Evolutionary conservation across 345 rosid species (phyloP).

Genomic region (Pistacia atlantica): DNA sequence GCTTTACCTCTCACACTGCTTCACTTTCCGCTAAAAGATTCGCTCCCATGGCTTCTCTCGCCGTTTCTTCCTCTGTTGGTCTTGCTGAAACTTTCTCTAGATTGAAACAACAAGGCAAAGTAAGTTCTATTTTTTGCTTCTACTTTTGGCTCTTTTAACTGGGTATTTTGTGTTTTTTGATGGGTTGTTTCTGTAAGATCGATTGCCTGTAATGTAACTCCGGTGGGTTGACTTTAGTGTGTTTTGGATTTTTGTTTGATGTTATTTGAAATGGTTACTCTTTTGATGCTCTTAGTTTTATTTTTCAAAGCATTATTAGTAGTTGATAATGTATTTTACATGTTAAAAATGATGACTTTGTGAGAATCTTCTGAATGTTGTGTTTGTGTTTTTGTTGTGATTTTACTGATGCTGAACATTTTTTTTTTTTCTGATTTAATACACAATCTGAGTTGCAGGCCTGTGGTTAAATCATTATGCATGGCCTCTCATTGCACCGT

Average conservation of each 20-base stretch:
- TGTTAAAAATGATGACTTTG: background rate
- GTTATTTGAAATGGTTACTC: too few relatives aligned
- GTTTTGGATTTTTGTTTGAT: background rate
- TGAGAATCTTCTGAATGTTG: background rate
- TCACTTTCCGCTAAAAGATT: conserved; percentile 39
- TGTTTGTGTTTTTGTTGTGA: background rate
- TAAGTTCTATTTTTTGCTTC: conserved; percentile 24
- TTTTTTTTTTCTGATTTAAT: background rate
- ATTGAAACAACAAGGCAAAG: conserved; percentile 67
- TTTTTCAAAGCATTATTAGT: background rate
- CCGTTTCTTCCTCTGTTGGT: conserved; percentile 44
- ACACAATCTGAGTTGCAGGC: background rate
- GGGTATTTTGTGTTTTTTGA: background rate
- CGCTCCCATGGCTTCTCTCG: conserved; percentile 56
- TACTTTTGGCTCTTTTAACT: background rate
- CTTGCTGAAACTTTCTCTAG: conserved; percentile 63
- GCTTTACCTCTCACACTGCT: conserved; percentile 21
- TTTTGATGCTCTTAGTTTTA: background rate
- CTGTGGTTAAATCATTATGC: background rate
- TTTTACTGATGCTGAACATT: background rate
- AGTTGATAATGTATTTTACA: background rate
- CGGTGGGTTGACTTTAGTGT: background rate
- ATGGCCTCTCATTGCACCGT: background rate
- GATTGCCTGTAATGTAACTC: background rate
- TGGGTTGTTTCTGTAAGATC: background rate